phyloP scores from a whole-genome alignment of 192 early-diverging fungal genomes.

The Coemansia guatemalensis region DNA sequence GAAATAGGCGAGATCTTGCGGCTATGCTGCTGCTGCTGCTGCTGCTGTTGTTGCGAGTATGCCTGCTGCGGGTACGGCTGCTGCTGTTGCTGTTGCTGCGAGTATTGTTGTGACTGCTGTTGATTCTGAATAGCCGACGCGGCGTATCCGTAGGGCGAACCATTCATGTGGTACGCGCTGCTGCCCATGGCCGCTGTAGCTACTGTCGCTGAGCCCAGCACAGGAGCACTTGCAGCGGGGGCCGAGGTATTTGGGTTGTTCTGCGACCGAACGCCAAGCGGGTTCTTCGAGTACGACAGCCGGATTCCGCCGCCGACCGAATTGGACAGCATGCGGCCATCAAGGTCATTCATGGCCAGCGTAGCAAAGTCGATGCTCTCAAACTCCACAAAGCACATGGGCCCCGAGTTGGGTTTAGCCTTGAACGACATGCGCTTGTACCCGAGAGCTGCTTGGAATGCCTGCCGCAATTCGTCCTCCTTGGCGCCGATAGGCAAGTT shows the following conservation, averaged over 20 bases:
- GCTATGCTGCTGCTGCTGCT: conserved; percentile 14
- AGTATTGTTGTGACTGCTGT: conserved; percentile 11
- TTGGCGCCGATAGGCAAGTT: conserved; percentile 87
- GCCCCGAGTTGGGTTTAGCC: conserved; percentile 81
- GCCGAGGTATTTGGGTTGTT: conserved; percentile 22
- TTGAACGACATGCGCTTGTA: conserved; percentile 91
- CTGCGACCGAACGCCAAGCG: conserved; percentile 80
- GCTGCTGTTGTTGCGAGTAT: conserved; percentile 20
- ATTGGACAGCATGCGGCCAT: conserved; percentile 80
- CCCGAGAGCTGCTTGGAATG: conserved; percentile 81
- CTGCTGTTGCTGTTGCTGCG: conserved; percentile 13
- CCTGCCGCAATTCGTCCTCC: conserved; percentile 83
- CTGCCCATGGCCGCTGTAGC: conserved; percentile 19
- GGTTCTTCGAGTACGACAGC: conserved; percentile 96
- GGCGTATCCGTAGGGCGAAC: conserved; percentile 35
- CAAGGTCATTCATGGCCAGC: conserved; percentile 80
- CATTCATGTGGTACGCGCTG: conserved; percentile 19
- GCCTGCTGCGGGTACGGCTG: background rate
- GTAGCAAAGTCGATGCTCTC: conserved; percentile 91
- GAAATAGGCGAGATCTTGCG: conserved; percentile 25
- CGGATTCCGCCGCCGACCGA: conserved; percentile 93
- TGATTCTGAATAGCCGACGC: conserved; percentile 15
- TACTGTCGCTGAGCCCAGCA: conserved; percentile 23
- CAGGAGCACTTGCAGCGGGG: conserved; percentile 5
- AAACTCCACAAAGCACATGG: conserved; percentile 99